Evolutionary conservation across 2,329 filamentous ascomycete genomes (phyloP).

Genomic region (Penicillium occitanis): DNA sequence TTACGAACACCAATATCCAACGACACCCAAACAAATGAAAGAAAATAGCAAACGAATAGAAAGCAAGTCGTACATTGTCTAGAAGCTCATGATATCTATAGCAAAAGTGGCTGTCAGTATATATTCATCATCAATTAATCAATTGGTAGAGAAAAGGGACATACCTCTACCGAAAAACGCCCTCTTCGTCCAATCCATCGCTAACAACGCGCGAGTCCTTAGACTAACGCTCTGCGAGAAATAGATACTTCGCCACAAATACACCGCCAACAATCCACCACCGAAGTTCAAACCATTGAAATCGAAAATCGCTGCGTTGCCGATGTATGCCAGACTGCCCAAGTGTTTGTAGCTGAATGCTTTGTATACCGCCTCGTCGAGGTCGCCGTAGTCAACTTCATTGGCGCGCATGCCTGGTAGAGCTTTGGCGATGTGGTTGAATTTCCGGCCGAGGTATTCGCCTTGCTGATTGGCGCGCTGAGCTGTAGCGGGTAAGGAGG

Average conservation of each 20-base stretch:
- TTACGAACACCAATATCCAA: slow-evolving; percentile 1
- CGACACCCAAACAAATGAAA: slow-evolving; percentile 5
- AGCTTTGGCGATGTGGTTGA: slow-evolving; percentile 83
- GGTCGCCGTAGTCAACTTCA: slow-evolving; percentile 79
- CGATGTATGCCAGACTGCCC: slow-evolving; percentile 89
- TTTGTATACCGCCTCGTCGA: slow-evolving; percentile 90
- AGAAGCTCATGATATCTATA: slow-evolving; percentile 57
- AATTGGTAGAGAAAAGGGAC: slow-evolving; percentile 30
- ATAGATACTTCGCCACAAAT: slow-evolving; percentile 93
- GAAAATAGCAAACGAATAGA: not conserved
- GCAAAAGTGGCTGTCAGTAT: slow-evolving; percentile 6
- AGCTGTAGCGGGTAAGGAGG: slow-evolving; percentile 88
- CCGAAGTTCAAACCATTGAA: slow-evolving; percentile 74
- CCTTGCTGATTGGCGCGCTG: slow-evolving; percentile 97
- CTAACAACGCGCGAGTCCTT: slow-evolving; percentile 79
- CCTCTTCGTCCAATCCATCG: slow-evolving; percentile 99
- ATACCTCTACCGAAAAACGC: slow-evolving; percentile 91
- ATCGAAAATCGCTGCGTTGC: slow-evolving; percentile 95
- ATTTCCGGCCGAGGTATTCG: slow-evolving; percentile 85
- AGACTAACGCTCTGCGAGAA: slow-evolving; percentile 97
- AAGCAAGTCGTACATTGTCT: slow-evolving; percentile 22
- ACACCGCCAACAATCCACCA: slow-evolving; percentile 88
- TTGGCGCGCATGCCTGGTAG: slow-evolving; percentile 75
- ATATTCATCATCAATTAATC: not conserved
- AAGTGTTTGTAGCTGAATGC: slow-evolving; percentile 93